Percentiles rank a stretch among this genome's conserved stretches.
phyloP scores from a whole-genome alignment of 164 flowering plant species.

The Protea cynaroides region DNA sequence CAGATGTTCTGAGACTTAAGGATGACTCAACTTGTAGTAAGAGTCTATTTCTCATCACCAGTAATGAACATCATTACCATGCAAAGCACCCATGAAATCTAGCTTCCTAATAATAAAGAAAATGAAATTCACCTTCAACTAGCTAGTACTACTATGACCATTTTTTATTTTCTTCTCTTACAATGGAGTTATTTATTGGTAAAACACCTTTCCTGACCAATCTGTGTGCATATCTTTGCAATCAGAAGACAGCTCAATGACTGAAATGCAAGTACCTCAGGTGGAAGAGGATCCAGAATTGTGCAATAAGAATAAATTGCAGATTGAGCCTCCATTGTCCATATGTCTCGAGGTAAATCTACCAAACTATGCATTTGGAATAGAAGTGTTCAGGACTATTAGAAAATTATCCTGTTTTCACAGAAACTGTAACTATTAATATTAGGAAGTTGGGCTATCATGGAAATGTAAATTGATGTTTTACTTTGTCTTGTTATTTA shows the following conservation, averaged over 20 bases:
- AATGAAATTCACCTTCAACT: no score
- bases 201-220: background rate
- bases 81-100: no score
- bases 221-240: background rate
- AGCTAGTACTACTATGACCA: background rate
- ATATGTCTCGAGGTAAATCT: constrained; percentile 22
- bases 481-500: constrained; percentile 1
- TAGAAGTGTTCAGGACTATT: no score
- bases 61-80: no score
- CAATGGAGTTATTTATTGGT: background rate
- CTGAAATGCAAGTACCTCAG: constrained; percentile 2
- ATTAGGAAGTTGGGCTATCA: no score
- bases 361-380: background rate
- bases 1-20: constrained; percentile 3
- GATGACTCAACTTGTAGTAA: constrained; percentile 5
- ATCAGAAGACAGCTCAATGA: constrained; percentile 1
- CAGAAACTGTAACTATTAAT: no score
- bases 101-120: no score
- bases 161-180: background rate
- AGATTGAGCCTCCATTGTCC: constrained; percentile 15
- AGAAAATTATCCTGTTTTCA: no score
- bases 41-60: background rate
- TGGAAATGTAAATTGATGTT: background rate
- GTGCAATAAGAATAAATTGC: constrained; percentile 6
- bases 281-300: constrained; percentile 13